Percentiles rank a stretch among this genome's conserved stretches.
These are phyloP conservation scores for Schizophyllum amplum DNA, from an alignment of 1,284 basidiomycete genomes.

Conservation along the genomic window DNA sequence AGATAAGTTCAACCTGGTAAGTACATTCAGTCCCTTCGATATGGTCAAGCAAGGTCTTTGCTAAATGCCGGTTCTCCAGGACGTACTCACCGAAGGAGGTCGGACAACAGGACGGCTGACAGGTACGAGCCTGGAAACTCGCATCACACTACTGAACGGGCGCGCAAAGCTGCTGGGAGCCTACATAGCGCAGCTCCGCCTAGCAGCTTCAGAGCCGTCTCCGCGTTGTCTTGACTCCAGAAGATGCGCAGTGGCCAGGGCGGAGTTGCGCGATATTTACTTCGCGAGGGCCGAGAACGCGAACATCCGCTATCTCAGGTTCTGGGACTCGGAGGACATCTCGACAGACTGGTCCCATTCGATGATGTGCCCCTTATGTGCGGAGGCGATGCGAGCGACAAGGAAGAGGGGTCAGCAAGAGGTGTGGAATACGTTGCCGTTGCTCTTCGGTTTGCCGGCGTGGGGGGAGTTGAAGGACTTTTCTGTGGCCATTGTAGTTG, in stretches of 20 bases:
- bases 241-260: neutral
- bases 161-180: neutral
- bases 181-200: neutral
- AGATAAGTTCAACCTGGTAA: neutral
- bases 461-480: slow-evolving; percentile 5
- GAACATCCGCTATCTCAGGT: neutral
- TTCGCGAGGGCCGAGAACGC: neutral
- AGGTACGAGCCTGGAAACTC: neutral
- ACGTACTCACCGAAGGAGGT: neutral
- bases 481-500: too few species aligned
- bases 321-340: too few species aligned
- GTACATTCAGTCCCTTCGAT: neutral
- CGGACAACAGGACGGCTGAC: neutral
- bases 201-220: neutral
- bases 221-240: neutral
- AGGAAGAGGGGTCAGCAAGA: neutral
- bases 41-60: neutral
- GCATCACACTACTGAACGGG: neutral
- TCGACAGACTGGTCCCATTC: neutral
- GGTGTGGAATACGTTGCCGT: slow-evolving; percentile 4
- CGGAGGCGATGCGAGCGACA: neutral
- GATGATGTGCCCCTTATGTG: neutral
- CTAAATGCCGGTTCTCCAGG: neutral
- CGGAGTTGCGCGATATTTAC: neutral
- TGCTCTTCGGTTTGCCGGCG: slow-evolving; percentile 2